Evolutionary conservation across 305 asterid genomes (phyloP).

Genomic region (Fraxinus latifolia): DNA sequence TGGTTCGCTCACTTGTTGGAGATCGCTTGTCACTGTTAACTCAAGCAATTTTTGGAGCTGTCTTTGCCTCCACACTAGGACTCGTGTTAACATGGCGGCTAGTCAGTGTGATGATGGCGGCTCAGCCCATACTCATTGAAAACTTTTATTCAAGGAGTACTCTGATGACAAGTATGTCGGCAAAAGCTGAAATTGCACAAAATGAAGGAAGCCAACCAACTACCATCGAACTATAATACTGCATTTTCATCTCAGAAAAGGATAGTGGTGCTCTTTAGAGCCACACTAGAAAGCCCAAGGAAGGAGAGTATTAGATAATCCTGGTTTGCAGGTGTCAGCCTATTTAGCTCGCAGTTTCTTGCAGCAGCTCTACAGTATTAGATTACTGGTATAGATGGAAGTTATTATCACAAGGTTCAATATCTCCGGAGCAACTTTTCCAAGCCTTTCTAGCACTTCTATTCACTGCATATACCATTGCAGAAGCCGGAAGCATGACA

Average conservation of each 20-base stretch:
- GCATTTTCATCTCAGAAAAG: slow-evolving; percentile 71
- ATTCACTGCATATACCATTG: slow-evolving; percentile 77
- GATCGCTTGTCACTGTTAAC: slow-evolving; percentile 63
- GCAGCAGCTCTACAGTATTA: slow-evolving; percentile 66
- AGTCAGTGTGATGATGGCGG: slow-evolving; percentile 76
- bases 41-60: slow-evolving; percentile 61
- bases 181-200: slow-evolving; percentile 55
- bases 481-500: slow-evolving; percentile 95
- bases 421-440: slow-evolving; percentile 59
- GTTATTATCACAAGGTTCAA: slow-evolving; percentile 43
- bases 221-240: slow-evolving; percentile 63
- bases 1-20: slow-evolving; percentile 72
- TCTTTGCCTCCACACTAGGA: slow-evolving; percentile 62
- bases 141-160: slow-evolving; percentile 65
- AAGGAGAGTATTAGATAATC: slow-evolving; percentile 68
- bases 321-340: slow-evolving; percentile 62
- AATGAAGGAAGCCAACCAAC: slow-evolving; percentile 63
- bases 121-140: slow-evolving; percentile 71
- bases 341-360: slow-evolving; percentile 63
- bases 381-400: slow-evolving; percentile 80
- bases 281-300: slow-evolving; percentile 50
- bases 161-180: slow-evolving; percentile 57
- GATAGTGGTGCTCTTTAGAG: slow-evolving; percentile 38
- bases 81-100: slow-evolving; percentile 58
- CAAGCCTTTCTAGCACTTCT: slow-evolving; percentile 72